Percentiles rank a stretch among this genome's conserved stretches.
Evolutionary conservation across 257 asterid genomes (phyloP).

Genomic region (Solanum etuberosum): DNA sequence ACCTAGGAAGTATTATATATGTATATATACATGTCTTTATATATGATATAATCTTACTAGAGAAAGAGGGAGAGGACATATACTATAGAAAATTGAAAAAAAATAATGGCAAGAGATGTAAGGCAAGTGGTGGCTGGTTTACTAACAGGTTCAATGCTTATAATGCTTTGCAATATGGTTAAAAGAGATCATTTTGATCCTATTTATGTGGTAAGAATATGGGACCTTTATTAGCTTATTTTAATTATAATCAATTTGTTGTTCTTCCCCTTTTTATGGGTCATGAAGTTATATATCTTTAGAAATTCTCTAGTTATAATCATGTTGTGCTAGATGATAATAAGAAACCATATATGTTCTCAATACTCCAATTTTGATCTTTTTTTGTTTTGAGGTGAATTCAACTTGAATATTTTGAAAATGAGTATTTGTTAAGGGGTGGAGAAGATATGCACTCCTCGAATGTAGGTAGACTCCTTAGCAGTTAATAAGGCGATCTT

Average conservation of each 20-base stretch:
- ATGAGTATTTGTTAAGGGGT: not conserved
- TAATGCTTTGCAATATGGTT: slow-evolving; percentile 52
- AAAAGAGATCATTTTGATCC: slow-evolving; percentile 57
- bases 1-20: not conserved
- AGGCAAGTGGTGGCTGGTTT: slow-evolving; percentile 46
- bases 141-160: slow-evolving; percentile 48
- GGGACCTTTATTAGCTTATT: not conserved
- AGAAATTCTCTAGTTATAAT: not conserved
- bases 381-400: not conserved
- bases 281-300: not conserved
- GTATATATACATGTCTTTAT: not conserved
- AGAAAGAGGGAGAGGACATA: not conserved
- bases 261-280: not conserved
- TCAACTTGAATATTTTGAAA: not conserved
- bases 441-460: not conserved
- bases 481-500: no score
- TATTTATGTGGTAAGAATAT: slow-evolving; percentile 18
- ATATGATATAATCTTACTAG: not conserved
- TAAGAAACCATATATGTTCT: not conserved
- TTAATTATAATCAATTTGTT: not conserved
- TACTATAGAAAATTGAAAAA: not conserved
- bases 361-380: not conserved
- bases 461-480: not conserved
- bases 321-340: not conserved
- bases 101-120: slow-evolving; percentile 29